Evolutionary conservation across 129 eudicot genomes (phyloP).

Genomic region (Artemisia tridentata): DNA sequence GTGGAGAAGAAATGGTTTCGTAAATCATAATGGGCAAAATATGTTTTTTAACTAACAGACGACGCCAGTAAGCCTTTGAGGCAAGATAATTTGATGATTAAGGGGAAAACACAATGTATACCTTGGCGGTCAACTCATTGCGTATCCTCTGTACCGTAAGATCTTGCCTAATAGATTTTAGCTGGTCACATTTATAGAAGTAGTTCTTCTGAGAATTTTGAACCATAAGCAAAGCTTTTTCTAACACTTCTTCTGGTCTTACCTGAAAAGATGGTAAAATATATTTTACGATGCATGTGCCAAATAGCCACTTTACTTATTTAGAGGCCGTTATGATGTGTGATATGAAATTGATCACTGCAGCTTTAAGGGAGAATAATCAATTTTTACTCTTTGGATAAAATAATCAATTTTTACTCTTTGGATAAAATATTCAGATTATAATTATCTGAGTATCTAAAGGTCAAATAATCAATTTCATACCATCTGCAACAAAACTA

Average conservation of each 20-base stretch:
- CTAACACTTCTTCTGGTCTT: constrained; percentile 95
- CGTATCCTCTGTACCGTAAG: constrained; percentile 93
- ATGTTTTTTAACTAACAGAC: background rate
- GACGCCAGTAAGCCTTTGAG: background rate
- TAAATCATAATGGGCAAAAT: background rate
- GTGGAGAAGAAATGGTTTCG: constrained; percentile 2
- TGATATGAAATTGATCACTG: background rate
- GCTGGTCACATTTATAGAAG: constrained; percentile 90
- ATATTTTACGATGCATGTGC: constrained; percentile 8
- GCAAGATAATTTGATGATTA: background rate
- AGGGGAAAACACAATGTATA: constrained; percentile 17
- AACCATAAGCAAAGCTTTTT: constrained; percentile 78
- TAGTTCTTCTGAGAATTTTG: constrained; percentile 78
- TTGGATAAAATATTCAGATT: background rate
- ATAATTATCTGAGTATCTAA: background rate
- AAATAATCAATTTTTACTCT: background rate
- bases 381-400: background rate
- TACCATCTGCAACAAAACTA: too few species aligned
- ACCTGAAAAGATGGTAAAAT: constrained; percentile 49
- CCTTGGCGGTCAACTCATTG: constrained; percentile 91
- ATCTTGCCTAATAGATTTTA: constrained; percentile 94
- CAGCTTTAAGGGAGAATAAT: background rate
- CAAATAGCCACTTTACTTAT: background rate
- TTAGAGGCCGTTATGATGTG: background rate
- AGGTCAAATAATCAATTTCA: background rate